These are phyloP conservation scores for Metschnikowia borealis DNA, from an alignment of 805 yeast genomes.

Conservation along the genomic window DNA sequence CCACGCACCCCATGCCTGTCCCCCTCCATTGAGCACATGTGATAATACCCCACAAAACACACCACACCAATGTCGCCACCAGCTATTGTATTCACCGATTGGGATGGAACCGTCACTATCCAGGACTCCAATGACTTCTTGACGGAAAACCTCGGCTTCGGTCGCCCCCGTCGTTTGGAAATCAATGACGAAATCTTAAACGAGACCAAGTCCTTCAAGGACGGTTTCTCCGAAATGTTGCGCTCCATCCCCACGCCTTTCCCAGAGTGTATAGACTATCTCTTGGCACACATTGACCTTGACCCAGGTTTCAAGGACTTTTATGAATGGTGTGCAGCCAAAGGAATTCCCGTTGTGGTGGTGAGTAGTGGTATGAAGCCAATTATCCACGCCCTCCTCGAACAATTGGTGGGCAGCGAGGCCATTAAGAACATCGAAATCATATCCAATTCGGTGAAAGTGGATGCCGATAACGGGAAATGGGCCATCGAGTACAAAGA, in stretches of 20 bases:
- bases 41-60: not conserved
- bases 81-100: conserved; percentile 92
- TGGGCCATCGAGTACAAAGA: conserved; percentile 90
- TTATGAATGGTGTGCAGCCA: conserved; percentile 70
- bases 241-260: conserved; percentile 73
- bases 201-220: conserved; percentile 67
- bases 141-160: conserved; percentile 88
- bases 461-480: conserved; percentile 46
- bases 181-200: conserved; percentile 71
- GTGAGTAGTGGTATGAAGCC: conserved; percentile 95
- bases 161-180: conserved; percentile 58
- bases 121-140: conserved; percentile 93
- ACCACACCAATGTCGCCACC: conserved; percentile 23
- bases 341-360: conserved; percentile 77
- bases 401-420: conserved; percentile 71
- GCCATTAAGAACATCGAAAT: conserved; percentile 71
- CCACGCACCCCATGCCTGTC: conserved; percentile 45
- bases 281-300: conserved; percentile 61
- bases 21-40: conserved; percentile 52
- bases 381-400: conserved; percentile 73
- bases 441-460: conserved; percentile 70
- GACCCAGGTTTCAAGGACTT: conserved; percentile 90
- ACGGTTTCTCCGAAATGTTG: conserved; percentile 82
- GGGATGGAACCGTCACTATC: conserved; percentile 96
- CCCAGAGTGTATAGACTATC: conserved; percentile 70